Percentiles rank a stretch among this genome's conserved stretches.
Conservation (phyloP, 352 stramenopile species). For the Globisporangium splendens region DNA sequence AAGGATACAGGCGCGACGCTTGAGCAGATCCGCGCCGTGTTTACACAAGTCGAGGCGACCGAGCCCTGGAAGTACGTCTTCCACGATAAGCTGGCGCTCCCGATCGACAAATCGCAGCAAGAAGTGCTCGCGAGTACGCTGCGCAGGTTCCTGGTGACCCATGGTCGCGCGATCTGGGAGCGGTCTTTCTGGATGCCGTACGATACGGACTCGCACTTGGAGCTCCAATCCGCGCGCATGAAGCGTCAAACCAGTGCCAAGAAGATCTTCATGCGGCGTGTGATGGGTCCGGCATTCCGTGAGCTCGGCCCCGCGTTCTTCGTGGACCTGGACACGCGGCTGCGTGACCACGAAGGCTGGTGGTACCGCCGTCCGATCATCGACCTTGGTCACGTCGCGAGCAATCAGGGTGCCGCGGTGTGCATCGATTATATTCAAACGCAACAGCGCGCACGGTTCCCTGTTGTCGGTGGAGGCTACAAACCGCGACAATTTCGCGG, state of each 20-base stretch:
- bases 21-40: constrained; percentile 9
- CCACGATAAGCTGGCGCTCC: constrained; percentile 15
- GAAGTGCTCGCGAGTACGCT: constrained; percentile 11
- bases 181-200: constrained; percentile 27
- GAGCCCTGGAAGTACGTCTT: constrained; percentile 26
- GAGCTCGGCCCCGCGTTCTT: constrained; percentile 27
- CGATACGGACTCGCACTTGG: constrained; percentile 1
- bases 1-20: neutral
- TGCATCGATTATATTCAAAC: constrained; percentile 26
- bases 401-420: constrained; percentile 8
- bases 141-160: constrained; percentile 16
- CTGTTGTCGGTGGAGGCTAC: neutral
- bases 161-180: constrained; percentile 32
- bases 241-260: constrained; percentile 22
- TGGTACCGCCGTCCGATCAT: constrained; percentile 17
- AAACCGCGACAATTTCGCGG: neutral
- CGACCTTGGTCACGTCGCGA: constrained; percentile 18
- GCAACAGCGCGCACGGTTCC: constrained; percentile 20
- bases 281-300: constrained; percentile 18
- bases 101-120: constrained; percentile 16
- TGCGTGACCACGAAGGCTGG: constrained; percentile 20
- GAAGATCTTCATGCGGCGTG: constrained; percentile 16
- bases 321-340: constrained; percentile 17
- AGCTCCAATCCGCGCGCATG: neutral
- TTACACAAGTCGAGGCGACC: constrained; percentile 19